Evolutionary conservation across 257 asterid species (phyloP), one percentile per base, ranked within the genome.

Genomic region (Coffea eugenioides): DNA sequence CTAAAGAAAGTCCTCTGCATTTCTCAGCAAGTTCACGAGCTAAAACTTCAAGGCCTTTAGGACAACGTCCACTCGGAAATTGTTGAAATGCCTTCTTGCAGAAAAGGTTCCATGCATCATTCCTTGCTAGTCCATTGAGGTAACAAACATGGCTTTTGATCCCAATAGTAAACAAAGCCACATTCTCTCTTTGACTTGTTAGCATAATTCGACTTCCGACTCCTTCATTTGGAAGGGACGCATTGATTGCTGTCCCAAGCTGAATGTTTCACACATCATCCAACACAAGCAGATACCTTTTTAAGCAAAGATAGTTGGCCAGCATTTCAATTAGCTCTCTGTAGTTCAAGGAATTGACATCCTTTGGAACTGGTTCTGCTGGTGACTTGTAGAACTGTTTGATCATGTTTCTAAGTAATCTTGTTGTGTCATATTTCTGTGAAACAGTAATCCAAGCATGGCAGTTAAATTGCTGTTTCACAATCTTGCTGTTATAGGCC

Each of bases 1-100:
- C 90, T 3, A 87, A 75, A 1, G 93, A 90, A 64, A 87, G 61
- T 3, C 91, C 90, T 73, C 86, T 88, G 23, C 93, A 89, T 77
- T 71, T 79, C 49, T 31, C 18, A 14, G 71, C 84, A 0, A 88
- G 80, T 45, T 23, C 46, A 9, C 0, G n/a, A 31, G 88, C 83
- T 66, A 67, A 43, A 11, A 61, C 65, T 64, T 84, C 66, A 67
- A 89, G 72, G 31, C 86, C 86, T 6, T 76, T 14, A 59, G 91
- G 90, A 80, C 91, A 88, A 66, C 80, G 71, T 25, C 86, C 76
- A 4, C 73, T 76, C 4, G 77, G 48, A 67, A 67, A 41, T 31
- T 34, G 71, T 64, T 15, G 77, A 76, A 89, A 88, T 0, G 88
- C 90, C 80, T 77, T 83, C 67, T 70, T 82, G 83, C 90, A 81